Conservation (phyloP, 208 protist species). For the Herpetomonas tarakana region DNA sequence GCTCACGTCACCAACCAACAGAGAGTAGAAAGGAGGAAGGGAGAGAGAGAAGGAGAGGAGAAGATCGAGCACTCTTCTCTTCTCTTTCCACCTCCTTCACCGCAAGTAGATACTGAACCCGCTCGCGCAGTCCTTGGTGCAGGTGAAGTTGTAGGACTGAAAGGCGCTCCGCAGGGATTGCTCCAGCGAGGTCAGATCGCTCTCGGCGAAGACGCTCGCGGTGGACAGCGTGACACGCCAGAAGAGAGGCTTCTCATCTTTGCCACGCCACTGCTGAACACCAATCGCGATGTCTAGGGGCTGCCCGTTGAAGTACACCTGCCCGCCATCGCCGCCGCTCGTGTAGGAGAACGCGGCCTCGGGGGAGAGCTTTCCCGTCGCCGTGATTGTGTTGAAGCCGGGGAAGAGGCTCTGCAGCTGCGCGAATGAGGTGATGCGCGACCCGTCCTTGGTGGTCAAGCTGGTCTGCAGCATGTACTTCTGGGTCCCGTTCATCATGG, state of each 20-base stretch:
- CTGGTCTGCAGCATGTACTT: constrained; percentile 55
- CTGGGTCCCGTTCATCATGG: constrained; percentile 21
- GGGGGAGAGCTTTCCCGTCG: constrained; percentile 15
- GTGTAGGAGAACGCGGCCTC: constrained; percentile 20
- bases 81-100: constrained; percentile 8
- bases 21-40: no score
- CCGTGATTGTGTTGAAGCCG: constrained; percentile 50
- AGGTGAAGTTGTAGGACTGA: constrained; percentile 6
- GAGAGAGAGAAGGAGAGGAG: constrained; percentile 12
- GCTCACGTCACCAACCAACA: no score
- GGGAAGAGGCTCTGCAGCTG: constrained; percentile 77
- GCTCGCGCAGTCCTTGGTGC: constrained; percentile 13
- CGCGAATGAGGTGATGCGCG: constrained; percentile 55
- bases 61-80: background rate
- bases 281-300: constrained; percentile 54
- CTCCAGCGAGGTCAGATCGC: constrained; percentile 32
- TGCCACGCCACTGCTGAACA: constrained; percentile 39
- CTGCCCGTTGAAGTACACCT: constrained; percentile 55
- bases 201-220: constrained; percentile 46
- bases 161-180: constrained; percentile 22
- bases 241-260: constrained; percentile 23
- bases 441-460: constrained; percentile 54
- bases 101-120: constrained; percentile 32
- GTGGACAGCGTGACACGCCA: constrained; percentile 57
- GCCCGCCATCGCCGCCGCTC: constrained; percentile 14